Evolutionary conservation across 371 early-diverging fungal genomes (phyloP).

Genomic region (Zopfochytrium polystomum): DNA sequence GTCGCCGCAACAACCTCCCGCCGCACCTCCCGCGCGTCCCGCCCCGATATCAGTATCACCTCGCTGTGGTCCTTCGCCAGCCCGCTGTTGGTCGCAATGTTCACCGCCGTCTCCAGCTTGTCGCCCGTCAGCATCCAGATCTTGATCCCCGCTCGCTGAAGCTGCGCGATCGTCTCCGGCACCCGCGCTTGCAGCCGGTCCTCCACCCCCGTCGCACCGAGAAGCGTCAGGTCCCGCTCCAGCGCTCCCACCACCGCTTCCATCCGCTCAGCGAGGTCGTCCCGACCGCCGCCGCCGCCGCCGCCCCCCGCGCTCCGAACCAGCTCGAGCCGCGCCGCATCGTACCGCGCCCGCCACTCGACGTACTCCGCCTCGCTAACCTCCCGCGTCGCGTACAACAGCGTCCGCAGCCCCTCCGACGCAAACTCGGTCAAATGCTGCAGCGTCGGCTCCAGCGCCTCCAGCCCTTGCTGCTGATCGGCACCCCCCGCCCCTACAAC

Average conservation of each 20-base stretch:
- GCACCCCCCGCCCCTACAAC: conserved; percentile 78
- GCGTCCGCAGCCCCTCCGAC: conserved; percentile 83
- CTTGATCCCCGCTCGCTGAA: conserved; percentile 88
- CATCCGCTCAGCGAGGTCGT: conserved; percentile 66
- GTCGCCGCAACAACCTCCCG: no score
- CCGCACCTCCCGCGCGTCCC: not conserved
- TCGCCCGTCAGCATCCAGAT: conserved; percentile 99
- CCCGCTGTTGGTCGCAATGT: conserved; percentile 85
- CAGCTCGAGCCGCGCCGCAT: conserved; percentile 69
- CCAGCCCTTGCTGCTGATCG: conserved; percentile 77
- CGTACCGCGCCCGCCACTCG: conserved; percentile 62
- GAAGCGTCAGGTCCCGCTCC: conserved; percentile 72
- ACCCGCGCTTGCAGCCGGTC: conserved; percentile 94
- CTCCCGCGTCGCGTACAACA: conserved; percentile 73
- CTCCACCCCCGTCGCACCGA: conserved; percentile 97
- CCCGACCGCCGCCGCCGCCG: no score
- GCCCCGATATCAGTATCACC: conserved; percentile 73
- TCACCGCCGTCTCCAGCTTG: conserved; percentile 97
- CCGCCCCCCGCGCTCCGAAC: no score
- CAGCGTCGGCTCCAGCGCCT: conserved; percentile 66
- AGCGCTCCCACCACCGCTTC: conserved; percentile 71
- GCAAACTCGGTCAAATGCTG: conserved; percentile 80
- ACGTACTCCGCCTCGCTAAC: conserved; percentile 61
- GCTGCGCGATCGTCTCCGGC: conserved; percentile 83
- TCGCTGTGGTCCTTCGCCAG: conserved; percentile 88